These are phyloP conservation scores for Umbelopsis isabellina DNA, from an alignment of 192 early-diverging fungal genomes.

Conservation along the genomic window DNA sequence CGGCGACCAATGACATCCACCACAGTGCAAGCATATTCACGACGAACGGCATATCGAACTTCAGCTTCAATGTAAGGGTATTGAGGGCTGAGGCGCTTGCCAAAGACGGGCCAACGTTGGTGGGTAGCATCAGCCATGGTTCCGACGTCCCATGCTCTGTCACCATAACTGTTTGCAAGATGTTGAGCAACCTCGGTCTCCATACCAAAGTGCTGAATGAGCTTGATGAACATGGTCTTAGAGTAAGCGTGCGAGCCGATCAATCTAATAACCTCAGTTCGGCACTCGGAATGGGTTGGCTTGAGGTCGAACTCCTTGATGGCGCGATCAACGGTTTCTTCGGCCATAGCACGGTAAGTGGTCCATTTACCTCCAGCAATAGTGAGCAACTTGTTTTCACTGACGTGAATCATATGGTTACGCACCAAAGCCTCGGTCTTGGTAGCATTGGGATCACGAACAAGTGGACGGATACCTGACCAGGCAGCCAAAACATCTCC, in stretches of 20 bases:
- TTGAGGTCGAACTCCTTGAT: conserved; percentile 74
- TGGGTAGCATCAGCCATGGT: conserved; percentile 76
- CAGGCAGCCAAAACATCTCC: conserved; percentile 97
- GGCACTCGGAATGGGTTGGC: conserved; percentile 65
- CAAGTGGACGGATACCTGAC: conserved; percentile 96
- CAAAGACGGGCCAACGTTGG: conserved; percentile 79
- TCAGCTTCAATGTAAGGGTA: conserved; percentile 97
- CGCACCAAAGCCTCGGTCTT: conserved; percentile 93
- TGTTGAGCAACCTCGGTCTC: conserved; percentile 92
- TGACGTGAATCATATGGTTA: conserved; percentile 96
- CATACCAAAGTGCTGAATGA: conserved; percentile 95
- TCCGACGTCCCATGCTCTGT: conserved; percentile 93
- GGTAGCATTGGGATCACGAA: conserved; percentile 92
- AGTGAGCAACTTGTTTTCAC: conserved; percentile 79
- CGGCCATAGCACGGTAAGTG: conserved; percentile 96
- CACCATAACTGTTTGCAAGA: conserved; percentile 90
- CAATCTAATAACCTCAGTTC: conserved; percentile 75
- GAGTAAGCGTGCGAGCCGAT: conserved; percentile 89
- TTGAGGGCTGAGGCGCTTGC: conserved; percentile 71
- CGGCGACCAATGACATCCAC: conserved; percentile 95
- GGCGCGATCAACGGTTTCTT: conserved; percentile 91
- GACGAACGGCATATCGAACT: conserved; percentile 86
- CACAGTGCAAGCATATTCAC: conserved; percentile 92
- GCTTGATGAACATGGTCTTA: conserved; percentile 93
- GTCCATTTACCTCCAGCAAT: conserved; percentile 99